These are phyloP conservation scores for Tetrapyrgos nigripes DNA, from an alignment of 1,284 basidiomycete species.

Conservation along the genomic window DNA sequence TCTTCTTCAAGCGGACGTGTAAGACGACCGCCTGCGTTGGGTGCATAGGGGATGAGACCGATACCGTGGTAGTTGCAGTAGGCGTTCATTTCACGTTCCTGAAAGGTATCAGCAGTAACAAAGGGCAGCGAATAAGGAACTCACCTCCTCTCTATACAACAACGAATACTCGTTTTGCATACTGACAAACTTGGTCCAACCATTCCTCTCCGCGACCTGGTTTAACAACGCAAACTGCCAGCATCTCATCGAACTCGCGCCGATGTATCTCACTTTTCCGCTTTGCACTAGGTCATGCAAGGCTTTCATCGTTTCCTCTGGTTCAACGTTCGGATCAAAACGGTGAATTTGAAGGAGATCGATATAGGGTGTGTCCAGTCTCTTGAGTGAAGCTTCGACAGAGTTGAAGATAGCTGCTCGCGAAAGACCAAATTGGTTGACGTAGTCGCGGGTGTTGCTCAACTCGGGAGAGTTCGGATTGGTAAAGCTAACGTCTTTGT, in stretches of 20 bases:
- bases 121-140: constrained; percentile 1
- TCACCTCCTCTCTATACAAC: constrained; percentile 47
- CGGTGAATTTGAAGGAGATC: too few species aligned
- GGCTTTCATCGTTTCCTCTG: too few species aligned
- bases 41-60: constrained; percentile 22
- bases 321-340: too few species aligned
- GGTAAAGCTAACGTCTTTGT: constrained; percentile 59
- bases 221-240: constrained; percentile 49
- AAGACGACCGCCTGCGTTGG: constrained; percentile 17
- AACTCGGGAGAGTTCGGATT: constrained; percentile 39
- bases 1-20: constrained; percentile 16
- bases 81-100: too few species aligned
- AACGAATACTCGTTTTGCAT: constrained; percentile 45
- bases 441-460: constrained; percentile 36
- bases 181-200: constrained; percentile 45
- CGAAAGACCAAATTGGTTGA: constrained; percentile 52
- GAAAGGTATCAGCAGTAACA: not conserved
- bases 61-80: constrained; percentile 37
- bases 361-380: constrained; percentile 50
- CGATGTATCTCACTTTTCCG: too few species aligned
- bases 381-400: constrained; percentile 47
- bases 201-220: constrained; percentile 36
- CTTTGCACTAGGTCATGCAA: too few species aligned
- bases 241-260: too few species aligned
- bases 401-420: constrained; percentile 51